These are phyloP conservation scores for Kwoniella heveanensis DNA, from an alignment of 768 basidiomycete genomes.

Conservation along the genomic window DNA sequence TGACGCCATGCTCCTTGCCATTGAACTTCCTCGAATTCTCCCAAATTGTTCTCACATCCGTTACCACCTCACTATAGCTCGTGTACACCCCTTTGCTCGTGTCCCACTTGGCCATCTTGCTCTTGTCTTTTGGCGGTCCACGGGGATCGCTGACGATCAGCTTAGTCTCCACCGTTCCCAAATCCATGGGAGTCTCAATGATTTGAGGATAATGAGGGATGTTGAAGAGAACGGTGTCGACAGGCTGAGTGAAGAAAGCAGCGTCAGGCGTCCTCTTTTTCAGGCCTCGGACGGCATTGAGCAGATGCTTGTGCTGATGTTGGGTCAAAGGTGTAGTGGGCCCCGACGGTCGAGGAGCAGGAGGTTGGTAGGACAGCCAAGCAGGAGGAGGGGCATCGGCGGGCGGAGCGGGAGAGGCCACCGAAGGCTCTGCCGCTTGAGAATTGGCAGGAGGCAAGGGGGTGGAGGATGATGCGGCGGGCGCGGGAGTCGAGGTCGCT, in stretches of 20 bases:
- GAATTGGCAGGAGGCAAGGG: constrained; percentile 17
- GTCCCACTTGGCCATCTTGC: constrained; percentile 45
- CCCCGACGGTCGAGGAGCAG: constrained; percentile 45
- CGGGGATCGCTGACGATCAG: constrained; percentile 73
- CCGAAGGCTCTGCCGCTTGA: constrained; percentile 20
- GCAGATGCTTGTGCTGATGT: constrained; percentile 77
- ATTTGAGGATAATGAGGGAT: constrained; percentile 83
- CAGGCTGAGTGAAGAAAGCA: constrained; percentile 76
- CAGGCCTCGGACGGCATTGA: constrained; percentile 73
- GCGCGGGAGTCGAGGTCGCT: constrained; percentile 53
- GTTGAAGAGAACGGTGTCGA: constrained; percentile 73
- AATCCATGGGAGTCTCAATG: constrained; percentile 90
- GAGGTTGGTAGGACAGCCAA: constrained; percentile 43
- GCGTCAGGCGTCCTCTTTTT: constrained; percentile 81
- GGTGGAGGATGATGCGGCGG: constrained; percentile 47
- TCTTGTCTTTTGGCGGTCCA: constrained; percentile 61
- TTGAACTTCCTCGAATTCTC: constrained; percentile 89
- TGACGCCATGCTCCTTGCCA: constrained; percentile 81
- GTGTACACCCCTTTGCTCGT: constrained; percentile 61
- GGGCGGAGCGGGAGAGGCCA: constrained; percentile 20
- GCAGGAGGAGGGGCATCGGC: constrained; percentile 27
- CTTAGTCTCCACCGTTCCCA: constrained; percentile 88
- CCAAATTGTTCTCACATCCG: constrained; percentile 85
- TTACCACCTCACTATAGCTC: constrained; percentile 75
- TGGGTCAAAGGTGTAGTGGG: constrained; percentile 60